Conservation (phyloP, 129 eudicot species). For the Flaveria robusta region DNA sequence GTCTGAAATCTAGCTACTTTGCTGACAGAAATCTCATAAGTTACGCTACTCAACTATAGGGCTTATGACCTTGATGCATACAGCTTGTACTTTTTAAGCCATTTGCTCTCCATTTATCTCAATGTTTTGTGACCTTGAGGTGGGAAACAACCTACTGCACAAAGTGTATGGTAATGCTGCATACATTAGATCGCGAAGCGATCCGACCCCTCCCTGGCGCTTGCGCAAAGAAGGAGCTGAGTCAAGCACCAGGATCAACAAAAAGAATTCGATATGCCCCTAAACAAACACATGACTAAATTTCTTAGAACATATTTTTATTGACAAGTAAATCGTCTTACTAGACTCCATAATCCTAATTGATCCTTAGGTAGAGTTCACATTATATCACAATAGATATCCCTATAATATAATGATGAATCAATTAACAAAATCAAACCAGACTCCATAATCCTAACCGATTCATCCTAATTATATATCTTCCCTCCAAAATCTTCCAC, state of each 20-base stretch:
- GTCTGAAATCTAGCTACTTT: background rate
- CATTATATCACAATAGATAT: background rate
- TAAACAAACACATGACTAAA: background rate
- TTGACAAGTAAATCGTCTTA: background rate
- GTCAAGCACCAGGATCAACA: too few relatives aligned
- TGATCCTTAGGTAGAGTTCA: background rate
- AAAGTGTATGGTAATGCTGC: too few relatives aligned
- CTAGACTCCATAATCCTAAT: too few relatives aligned
- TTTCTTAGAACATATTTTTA: background rate
- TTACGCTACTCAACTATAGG: too few relatives aligned
- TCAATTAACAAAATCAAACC: background rate
- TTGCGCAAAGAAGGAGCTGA: too few relatives aligned
- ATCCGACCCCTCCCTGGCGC: too few relatives aligned
- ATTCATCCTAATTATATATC: constrained; percentile 2
- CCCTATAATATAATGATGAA: constrained; percentile 1
- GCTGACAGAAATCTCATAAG: too few relatives aligned
- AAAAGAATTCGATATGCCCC: background rate
- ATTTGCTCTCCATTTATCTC: background rate
- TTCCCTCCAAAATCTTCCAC: constrained; percentile 7
- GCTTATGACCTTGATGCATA: background rate
- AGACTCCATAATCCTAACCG: constrained; percentile 9
- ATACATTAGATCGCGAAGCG: too few relatives aligned
- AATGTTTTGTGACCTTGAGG: too few relatives aligned
- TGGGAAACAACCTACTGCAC: too few relatives aligned
- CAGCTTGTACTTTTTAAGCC: background rate